A percentile compares a stretch with the other conserved stretches of the same genome.
phyloP scores from a whole-genome alignment of 768 basidiomycete genomes.

The Nidularia pulvinata region DNA sequence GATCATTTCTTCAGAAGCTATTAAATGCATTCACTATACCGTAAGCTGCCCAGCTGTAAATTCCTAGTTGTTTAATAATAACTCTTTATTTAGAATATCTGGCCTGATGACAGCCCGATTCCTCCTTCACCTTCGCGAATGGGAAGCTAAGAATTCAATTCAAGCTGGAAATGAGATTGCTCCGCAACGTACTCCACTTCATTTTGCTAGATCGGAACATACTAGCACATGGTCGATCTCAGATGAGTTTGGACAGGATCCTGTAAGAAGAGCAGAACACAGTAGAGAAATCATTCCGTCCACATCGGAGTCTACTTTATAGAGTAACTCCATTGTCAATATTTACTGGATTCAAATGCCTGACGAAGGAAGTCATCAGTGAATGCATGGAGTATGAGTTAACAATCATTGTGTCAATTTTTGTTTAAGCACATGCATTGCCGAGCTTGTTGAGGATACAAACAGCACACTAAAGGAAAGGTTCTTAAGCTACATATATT shows the following conservation, averaged over 20 bases:
- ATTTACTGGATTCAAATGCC: no score
- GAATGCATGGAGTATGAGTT: no score
- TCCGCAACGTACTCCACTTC: not conserved
- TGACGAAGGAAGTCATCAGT: no score
- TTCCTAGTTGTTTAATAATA: not conserved
- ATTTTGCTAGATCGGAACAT: not conserved
- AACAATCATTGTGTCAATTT: no score
- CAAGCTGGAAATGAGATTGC: not conserved
- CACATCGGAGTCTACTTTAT: no score
- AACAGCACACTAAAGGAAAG: no score
- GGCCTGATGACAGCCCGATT: constrained; percentile 18
- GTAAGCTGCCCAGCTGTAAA: not conserved
- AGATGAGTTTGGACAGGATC: not conserved
- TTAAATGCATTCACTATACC: not conserved
- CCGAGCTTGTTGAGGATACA: no score
- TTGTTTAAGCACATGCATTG: no score
- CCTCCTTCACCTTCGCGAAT: constrained; percentile 13
- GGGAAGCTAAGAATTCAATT: constrained; percentile 3
- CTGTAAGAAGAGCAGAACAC: not conserved
- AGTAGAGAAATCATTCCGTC: no score
- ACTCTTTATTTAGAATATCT: constrained; percentile 7
- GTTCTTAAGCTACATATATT: no score
- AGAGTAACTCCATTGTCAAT: no score
- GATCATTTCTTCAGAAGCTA: not conserved
- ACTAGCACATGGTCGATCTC: not conserved